These are phyloP conservation scores for Syncephalastrum contaminatum DNA, from an alignment of 371 early-diverging fungal species.

Conservation along the genomic window DNA sequence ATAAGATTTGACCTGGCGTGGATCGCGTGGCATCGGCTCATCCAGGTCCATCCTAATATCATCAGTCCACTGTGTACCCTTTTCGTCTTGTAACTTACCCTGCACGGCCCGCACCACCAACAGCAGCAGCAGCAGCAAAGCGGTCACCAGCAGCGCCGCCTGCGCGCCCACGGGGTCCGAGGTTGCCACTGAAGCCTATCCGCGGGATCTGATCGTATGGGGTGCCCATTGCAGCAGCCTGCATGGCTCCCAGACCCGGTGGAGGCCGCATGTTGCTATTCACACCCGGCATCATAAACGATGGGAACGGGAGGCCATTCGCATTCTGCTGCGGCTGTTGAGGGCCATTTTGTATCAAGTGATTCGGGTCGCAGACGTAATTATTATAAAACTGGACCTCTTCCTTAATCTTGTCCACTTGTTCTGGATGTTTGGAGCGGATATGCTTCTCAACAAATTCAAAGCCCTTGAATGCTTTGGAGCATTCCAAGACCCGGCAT, in stretches of 20 bases:
- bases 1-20: slow-evolving; percentile 81
- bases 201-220: slow-evolving; percentile 69
- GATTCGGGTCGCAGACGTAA: slow-evolving; percentile 82
- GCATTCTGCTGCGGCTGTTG: not conserved
- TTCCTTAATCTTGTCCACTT: slow-evolving; percentile 54
- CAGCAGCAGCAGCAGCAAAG: slow-evolving; percentile 8
- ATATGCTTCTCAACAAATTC: slow-evolving; percentile 95
- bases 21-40: slow-evolving; percentile 50
- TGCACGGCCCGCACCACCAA: slow-evolving; percentile 5
- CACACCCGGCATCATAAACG: slow-evolving; percentile 21
- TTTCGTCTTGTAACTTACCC: slow-evolving; percentile 4
- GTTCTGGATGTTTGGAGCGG: slow-evolving; percentile 79
- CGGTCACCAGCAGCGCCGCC: slow-evolving; percentile 9
- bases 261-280: slow-evolving; percentile 19
- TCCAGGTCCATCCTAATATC: slow-evolving; percentile 26
- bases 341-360: slow-evolving; percentile 45
- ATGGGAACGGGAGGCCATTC: slow-evolving; percentile 24
- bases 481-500: slow-evolving; percentile 77
- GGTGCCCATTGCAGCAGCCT: slow-evolving; percentile 49
- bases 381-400: slow-evolving; percentile 83
- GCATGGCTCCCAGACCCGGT: slow-evolving; percentile 13
- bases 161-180: slow-evolving; percentile 1
- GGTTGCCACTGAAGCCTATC: slow-evolving; percentile 55
- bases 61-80: not conserved
- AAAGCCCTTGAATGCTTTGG: slow-evolving; percentile 92